Conservation (phyloP, 2,329 filamentous ascomycete species). For the Talaromyces islandicus region DNA sequence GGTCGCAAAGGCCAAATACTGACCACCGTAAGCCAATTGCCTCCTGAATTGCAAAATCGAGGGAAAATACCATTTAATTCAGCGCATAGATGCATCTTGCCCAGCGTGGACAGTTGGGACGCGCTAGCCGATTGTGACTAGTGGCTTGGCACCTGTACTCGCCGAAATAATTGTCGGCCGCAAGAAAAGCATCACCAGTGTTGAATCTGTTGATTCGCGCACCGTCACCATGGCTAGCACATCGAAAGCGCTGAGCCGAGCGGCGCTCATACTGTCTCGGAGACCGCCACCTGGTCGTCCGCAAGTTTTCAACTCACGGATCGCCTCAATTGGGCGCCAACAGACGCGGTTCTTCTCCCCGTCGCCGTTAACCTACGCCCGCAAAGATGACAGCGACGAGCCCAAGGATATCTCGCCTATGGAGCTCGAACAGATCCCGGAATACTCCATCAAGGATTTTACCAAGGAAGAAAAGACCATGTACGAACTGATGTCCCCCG, state of each 20-base stretch:
- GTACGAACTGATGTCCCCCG: constrained; percentile 34
- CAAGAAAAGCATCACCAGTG: constrained; percentile 7
- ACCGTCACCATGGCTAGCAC: constrained; percentile 29
- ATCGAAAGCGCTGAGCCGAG: constrained; percentile 32
- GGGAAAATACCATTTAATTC: neutral
- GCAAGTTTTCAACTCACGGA: constrained; percentile 9
- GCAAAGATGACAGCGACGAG: constrained; percentile 20
- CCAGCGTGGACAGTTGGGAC: neutral
- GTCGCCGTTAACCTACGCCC: constrained; percentile 29
- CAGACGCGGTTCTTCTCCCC: constrained; percentile 28
- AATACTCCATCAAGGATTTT: constrained; percentile 32
- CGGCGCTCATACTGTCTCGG: constrained; percentile 26
- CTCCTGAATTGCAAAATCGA: neutral
- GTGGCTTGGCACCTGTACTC: neutral
- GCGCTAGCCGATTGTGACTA: neutral
- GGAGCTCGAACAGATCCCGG: constrained; percentile 24
- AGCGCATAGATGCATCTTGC: neutral
- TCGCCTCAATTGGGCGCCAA: constrained; percentile 8
- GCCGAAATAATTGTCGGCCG: constrained; percentile 9
- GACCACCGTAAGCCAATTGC: neutral
- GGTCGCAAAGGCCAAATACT: neutral
- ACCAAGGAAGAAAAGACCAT: constrained; percentile 28
- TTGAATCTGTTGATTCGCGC: constrained; percentile 12
- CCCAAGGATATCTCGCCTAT: constrained; percentile 23
- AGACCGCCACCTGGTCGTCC: constrained; percentile 19